Evolutionary conservation across 257 asterid species (phyloP), one percentile per base, ranked within the genome.

Genomic region (Lithospermum erythrorhizon): DNA sequence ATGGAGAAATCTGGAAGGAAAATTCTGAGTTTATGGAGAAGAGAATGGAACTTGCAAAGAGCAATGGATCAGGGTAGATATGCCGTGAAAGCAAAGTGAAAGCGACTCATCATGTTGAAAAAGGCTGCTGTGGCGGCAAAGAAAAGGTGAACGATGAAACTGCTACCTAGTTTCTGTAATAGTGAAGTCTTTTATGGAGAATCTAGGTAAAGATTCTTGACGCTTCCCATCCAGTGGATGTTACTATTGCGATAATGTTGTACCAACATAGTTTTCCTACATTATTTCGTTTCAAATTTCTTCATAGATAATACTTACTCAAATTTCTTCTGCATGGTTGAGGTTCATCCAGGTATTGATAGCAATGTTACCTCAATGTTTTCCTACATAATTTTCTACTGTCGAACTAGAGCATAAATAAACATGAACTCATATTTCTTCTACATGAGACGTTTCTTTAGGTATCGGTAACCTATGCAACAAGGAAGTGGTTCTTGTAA

Each of bases 1-100:
- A 89, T 61, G 99, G 96, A 56, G 96, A 93, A 83, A 85, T 84
- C 56, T 89, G 99, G 99, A 93, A 93, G 69, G 96, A 93, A 83
- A 93, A 93, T 53, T 69, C 79, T 0, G 97, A 89, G 76, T 93
- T 93, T 65, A 29, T 84, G 59, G 89, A 81, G 74, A 84, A 94
- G 73, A 68, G 75, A 60, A 74, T 77, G 23, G 87, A 79, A 69
- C 81, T 76, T 24, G 83, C 77, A 56, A 77, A 79, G 49, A n/a
- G 47, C 59, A 63, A 57, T 22, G 32, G 67, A 20, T 45, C 61
- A 55, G 18, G 69, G 68, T 20, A 24, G 6, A 64, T 21, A 18
- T 76, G 81, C 62, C 66, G 79, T 29, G 75, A 72, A 61, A 63
- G 68, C 14, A 82, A 82, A 62, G 79, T 74, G 62, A 20, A 58